Base-by-base conservation (phyloP, 2,329 filamentous ascomycete species). In the Chaetomium strumarium region DNA sequence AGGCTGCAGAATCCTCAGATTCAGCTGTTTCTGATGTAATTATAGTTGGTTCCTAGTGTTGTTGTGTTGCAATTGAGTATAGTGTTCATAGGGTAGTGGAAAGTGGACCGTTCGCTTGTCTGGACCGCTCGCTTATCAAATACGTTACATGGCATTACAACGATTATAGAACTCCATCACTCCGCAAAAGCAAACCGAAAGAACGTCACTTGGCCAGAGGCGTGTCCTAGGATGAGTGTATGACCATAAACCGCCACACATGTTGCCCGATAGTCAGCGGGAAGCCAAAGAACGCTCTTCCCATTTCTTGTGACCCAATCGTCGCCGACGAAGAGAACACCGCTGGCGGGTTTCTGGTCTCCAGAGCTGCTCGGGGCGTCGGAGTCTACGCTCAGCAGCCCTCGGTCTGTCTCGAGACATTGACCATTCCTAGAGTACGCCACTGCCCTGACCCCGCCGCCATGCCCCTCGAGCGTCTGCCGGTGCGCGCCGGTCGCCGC, bases 391-490 rank as follows among this genome's bases (percentile, higher is more conserved):
- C 41, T 44, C 29, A 44, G 24, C 47, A 31, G 17, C 17, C n/a
- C 29, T 30, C 13, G 16, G 16, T 7, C 20, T 19, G 19, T 46
- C 19, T 10, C 24, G 19, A 30, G 8, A 30, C 4, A 47, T 43
- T 52, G 50, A 38, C 20, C 19, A 42, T 34, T 10, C 33, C 14
- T 34, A 34, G 33, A 33, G 31, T 8, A 12, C 31, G n/a, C n/a
- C n/a, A 45, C 16, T 36, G 10, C 31, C 20, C 16, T 30, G 19
- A 46, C 19, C 11, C 2, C 2, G 33, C 17, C 13, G 34, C 41
- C n/a, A 45, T 51, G 41, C 40, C 42, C 57, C 31, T 55, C 14
- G 41, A 61, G 50, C 41, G 56, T 53, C 30, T 42, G 34, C 29
- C 8, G 51, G 51, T 46, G 36, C 30, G 31, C 13, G 37, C 49